Conservation (phyloP, 164 flowering plant species). For the Chimonanthus salicifolius region DNA sequence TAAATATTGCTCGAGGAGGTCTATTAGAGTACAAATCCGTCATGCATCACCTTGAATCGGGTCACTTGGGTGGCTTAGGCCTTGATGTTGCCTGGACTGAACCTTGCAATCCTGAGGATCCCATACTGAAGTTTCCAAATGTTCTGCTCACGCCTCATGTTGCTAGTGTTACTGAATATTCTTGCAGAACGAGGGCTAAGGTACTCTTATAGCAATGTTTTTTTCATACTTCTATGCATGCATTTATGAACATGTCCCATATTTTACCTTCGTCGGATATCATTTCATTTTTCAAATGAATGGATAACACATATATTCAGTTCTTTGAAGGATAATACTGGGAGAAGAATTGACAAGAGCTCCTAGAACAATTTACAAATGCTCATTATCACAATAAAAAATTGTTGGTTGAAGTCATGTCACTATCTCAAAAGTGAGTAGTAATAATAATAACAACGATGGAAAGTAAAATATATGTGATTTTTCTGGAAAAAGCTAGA, state of each 20-base stretch:
- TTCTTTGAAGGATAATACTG: neutral
- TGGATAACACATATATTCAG: neutral
- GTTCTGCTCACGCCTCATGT: slow-evolving; percentile 85
- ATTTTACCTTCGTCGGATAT: neutral
- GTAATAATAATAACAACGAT: too few species aligned
- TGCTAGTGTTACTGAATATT: slow-evolving; percentile 79
- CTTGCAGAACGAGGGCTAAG: slow-evolving; percentile 84
- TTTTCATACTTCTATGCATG: neutral
- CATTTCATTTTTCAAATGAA: too few species aligned
- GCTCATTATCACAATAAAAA: too few species aligned
- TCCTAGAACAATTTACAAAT: too few species aligned
- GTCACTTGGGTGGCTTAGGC: slow-evolving; percentile 88
- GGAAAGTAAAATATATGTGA: neutral
- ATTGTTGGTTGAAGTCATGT: too few species aligned
- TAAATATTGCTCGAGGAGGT: slow-evolving; percentile 90
- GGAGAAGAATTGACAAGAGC: neutral
- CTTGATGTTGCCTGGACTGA: slow-evolving; percentile 96
- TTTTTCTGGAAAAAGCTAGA: too few species aligned
- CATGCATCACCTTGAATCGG: slow-evolving; percentile 45
- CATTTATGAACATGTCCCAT: neutral
- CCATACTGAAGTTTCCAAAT: slow-evolving; percentile 63
- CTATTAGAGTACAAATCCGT: slow-evolving; percentile 71
- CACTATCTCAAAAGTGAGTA: too few species aligned
- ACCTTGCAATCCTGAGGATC: slow-evolving; percentile 86
- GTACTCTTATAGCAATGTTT: slow-evolving; percentile 26